Evolutionary conservation across 805 yeast genomes (phyloP), one percentile per base, ranked within the genome.

Genomic region (Sugiyamaella floridensis): DNA sequence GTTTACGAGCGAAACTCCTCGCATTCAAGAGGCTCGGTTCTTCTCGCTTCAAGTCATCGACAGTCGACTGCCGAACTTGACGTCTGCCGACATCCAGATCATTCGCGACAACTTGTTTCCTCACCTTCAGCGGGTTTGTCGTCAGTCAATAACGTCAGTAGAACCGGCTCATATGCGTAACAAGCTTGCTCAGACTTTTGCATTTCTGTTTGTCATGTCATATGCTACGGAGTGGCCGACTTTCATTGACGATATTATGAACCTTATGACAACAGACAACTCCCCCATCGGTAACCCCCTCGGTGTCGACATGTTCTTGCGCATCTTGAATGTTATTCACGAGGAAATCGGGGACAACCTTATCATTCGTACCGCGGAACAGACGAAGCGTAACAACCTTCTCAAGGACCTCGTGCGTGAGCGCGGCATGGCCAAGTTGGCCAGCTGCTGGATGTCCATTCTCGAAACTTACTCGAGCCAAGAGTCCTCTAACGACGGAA

Each of bases 331-430:
- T 43, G 79, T 85, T 29, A 81, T 93, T 55, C 97, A 93, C 67
- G 83, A 83, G 28, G 97, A 90, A 69, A 89, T 93, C 60, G 99
- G 96, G 34, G 99, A 93, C 67, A 93, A 86, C 64, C 77, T 90
- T 59, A 85, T 89, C 58, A 71, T 82, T 32, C 79, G 95, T 61
- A 80, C 85, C 16, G 55, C 63, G 10, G 80, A 80, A 58, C 79
- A 78, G 20, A 67, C 76, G 14, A 83, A 82, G 45, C 79, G 87
- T 61, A 87, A 86, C 67, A 84, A 78, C 59, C 69, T 72, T 44
- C 73, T 93, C 55, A 93, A 93, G 65, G 99, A 93, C 68, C 74
- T 79, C 22, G 84, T 93, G 59, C 78, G 99, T 67, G 75, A 76
- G 11, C 76, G 80, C 48, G 97, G 89, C 66, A 83, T 92, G 83